Percentiles rank a stretch among this genome's conserved stretches.
phyloP scores from a whole-genome alignment of 768 basidiomycete species.

The Pisolithus orientalis region DNA sequence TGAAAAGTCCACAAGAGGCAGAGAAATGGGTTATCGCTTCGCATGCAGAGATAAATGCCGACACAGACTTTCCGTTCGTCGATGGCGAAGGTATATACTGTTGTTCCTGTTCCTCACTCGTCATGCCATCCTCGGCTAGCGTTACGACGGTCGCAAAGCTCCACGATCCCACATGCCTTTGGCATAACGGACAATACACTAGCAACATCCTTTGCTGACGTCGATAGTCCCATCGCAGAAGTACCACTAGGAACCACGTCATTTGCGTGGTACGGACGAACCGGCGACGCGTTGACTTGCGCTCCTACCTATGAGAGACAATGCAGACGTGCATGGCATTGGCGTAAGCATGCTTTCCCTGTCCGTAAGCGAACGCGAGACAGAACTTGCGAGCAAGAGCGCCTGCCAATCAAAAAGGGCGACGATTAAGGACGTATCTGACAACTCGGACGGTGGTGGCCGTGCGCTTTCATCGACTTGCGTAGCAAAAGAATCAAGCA shows the following conservation, averaged over 20 bases:
- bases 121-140: too few species aligned
- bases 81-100: too few species aligned
- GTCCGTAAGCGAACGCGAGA: constrained; percentile 17
- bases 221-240: constrained; percentile 10
- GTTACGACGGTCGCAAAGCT: constrained; percentile 44
- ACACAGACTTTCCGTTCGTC: too few species aligned
- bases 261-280: too few species aligned
- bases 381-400: constrained; percentile 27
- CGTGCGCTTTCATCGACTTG: constrained; percentile 7
- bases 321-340: constrained; percentile 2
- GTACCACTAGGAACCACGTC: too few species aligned
- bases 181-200: constrained; percentile 66
- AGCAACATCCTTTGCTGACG: constrained; percentile 39
- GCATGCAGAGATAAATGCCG: too few species aligned
- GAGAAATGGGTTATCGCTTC: too few species aligned
- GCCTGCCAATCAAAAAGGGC: constrained; percentile 47
- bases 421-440: constrained; percentile 34
- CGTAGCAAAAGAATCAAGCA: constrained; percentile 16
- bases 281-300: constrained; percentile 8
- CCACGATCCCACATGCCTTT: constrained; percentile 76
- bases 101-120: too few species aligned
- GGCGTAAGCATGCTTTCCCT: constrained; percentile 17
- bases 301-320: constrained; percentile 11
- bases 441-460: constrained; percentile 17
- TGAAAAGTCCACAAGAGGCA: too few species aligned